These are phyloP conservation scores for Fusarium sp. DNA, from an alignment of 2,329 filamentous ascomycete species.

Conservation along the genomic window DNA sequence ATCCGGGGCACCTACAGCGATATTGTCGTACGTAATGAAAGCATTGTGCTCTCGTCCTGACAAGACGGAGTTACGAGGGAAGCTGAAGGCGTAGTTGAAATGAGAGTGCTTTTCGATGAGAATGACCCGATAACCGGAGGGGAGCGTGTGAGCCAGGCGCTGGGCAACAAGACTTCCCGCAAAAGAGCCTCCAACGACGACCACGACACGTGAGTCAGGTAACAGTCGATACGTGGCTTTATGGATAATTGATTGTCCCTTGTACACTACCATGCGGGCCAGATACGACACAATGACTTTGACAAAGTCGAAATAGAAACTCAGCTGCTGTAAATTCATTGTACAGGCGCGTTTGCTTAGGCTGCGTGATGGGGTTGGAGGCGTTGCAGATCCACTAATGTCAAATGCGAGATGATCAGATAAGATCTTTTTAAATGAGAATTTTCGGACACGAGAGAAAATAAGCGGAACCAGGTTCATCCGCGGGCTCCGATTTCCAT, in stretches of 20 bases:
- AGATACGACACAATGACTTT: not conserved
- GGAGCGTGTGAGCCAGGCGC: constrained; percentile 6
- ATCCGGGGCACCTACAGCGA: not conserved
- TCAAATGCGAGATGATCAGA: constrained; percentile 9
- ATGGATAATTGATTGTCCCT: constrained; percentile 2
- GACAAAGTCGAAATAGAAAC: constrained; percentile 10
- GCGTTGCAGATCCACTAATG: not conserved
- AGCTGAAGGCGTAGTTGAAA: constrained; percentile 24
- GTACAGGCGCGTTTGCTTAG: not conserved
- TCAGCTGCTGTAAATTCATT: constrained; percentile 1
- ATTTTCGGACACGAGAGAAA: not conserved
- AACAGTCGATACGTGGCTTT: constrained; percentile 11
- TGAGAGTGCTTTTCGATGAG: constrained; percentile 32
- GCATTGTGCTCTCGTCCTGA: constrained; percentile 3
- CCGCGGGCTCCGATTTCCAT: not conserved
- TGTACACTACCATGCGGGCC: not conserved
- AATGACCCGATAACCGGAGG: constrained; percentile 22
- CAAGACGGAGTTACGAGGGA: constrained; percentile 24
- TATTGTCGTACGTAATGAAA: constrained; percentile 13
- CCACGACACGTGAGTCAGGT: constrained; percentile 10
- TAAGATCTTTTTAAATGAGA: not conserved
- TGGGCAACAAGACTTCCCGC: constrained; percentile 17
- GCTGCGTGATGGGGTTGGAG: not conserved
- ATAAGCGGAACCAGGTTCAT: not conserved
- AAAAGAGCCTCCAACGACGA: constrained; percentile 28